Evolutionary conservation across 2,329 filamentous ascomycete species (phyloP).

Genomic region (Dactylellina haptotyla): DNA sequence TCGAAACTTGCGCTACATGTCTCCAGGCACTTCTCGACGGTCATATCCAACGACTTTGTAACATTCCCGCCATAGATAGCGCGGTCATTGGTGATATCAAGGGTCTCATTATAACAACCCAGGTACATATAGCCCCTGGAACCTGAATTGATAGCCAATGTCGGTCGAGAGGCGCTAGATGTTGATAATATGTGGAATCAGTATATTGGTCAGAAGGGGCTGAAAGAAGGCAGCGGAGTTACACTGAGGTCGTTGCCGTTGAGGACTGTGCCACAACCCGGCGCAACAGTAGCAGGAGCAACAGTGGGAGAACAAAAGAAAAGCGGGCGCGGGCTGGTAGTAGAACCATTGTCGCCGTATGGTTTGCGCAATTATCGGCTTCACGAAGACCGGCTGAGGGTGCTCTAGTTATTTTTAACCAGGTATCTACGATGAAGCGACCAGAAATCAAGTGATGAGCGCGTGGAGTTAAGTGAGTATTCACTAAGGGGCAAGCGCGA

Average conservation of each 20-base stretch:
- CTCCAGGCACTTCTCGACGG: conserved; percentile 66
- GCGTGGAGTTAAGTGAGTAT: too few species aligned
- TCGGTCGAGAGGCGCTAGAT: conserved; percentile 2
- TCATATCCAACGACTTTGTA: conserved; percentile 65
- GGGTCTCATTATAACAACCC: conserved; percentile 72
- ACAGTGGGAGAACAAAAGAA: too few species aligned
- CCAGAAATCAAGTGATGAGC: too few species aligned
- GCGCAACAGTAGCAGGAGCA: conserved; percentile 24
- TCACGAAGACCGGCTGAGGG: too few species aligned
- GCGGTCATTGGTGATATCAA: conserved; percentile 62
- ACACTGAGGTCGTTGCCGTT: conserved; percentile 2
- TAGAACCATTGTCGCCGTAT: too few species aligned
- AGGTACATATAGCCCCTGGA: conserved; percentile 64
- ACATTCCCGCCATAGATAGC: conserved; percentile 65
- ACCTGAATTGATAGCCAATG: conserved; percentile 18
- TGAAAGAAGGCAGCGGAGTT: conserved; percentile 1
- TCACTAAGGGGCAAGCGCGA: too few species aligned
- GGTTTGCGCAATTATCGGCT: too few species aligned
- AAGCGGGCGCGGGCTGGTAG: too few species aligned
- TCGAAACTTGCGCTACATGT: conserved; percentile 63
- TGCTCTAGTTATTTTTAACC: too few species aligned
- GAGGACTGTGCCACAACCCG: conserved; percentile 25
- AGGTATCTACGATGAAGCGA: too few species aligned
- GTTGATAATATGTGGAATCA: conserved; percentile 1
- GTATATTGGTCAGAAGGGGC: not conserved